Percentiles rank a stretch among this genome's conserved stretches.
Evolutionary conservation across 495 filamentous ascomycete genomes (phyloP).

Genomic region (Podospora pseudopauciseta): DNA sequence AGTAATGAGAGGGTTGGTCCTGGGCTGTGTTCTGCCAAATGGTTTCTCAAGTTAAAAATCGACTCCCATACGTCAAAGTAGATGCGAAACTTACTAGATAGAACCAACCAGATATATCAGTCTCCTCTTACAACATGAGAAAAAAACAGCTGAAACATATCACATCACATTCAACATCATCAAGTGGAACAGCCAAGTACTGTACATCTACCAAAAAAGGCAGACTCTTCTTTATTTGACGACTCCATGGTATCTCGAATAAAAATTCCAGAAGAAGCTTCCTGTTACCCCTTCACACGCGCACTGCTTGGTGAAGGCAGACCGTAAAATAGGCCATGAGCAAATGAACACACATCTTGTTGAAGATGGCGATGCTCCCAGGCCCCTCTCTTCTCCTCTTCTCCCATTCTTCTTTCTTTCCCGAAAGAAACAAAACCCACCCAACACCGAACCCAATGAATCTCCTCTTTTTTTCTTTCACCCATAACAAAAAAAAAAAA

Average conservation of each 20-base stretch:
- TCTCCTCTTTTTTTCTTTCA: background rate
- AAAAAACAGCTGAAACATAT: too few relatives aligned
- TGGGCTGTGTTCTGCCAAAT: too few relatives aligned
- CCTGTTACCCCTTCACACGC: constrained; percentile 17
- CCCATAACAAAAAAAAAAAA: background rate
- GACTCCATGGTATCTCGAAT: constrained; percentile 8
- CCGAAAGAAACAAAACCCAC: constrained; percentile 4
- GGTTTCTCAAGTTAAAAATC: too few relatives aligned
- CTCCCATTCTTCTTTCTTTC: background rate
- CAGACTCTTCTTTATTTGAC: background rate
- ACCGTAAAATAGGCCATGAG: constrained; percentile 13
- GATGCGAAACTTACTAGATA: too few relatives aligned
- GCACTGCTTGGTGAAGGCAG: constrained; percentile 25
- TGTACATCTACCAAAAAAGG: background rate
- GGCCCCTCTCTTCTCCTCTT: background rate
- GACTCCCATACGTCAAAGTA: too few relatives aligned
- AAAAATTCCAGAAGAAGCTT: constrained; percentile 8
- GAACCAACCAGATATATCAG: too few relatives aligned
- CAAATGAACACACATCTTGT: constrained; percentile 25
- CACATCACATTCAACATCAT: background rate
- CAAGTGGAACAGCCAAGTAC: background rate
- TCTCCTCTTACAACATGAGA: too few relatives aligned
- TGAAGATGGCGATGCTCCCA: constrained; percentile 22
- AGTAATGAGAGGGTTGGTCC: too few relatives aligned
- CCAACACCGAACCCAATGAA: constrained; percentile 14